phyloP scores from a whole-genome alignment of 495 filamentous ascomycete genomes.

The Penicillium ochrochloron region DNA sequence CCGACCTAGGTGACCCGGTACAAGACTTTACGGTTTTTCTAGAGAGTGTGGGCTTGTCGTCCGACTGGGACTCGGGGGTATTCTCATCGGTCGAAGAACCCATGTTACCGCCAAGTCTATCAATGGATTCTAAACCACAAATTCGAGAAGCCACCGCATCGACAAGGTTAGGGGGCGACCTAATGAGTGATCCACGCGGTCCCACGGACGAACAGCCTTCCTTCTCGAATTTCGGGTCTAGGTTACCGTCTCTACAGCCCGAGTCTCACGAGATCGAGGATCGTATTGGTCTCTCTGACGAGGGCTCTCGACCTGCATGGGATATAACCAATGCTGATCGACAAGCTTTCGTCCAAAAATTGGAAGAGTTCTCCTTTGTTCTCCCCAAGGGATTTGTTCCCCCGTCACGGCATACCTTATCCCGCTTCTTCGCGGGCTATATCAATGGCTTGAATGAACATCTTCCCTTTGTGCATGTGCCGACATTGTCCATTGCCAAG shows the following conservation, averaged over 20 bases:
- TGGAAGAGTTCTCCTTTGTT: constrained; percentile 68
- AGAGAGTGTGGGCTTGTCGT: constrained; percentile 55
- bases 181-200: constrained; percentile 44
- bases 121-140: constrained; percentile 45
- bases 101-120: constrained; percentile 41
- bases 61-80: constrained; percentile 55
- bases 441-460: constrained; percentile 55
- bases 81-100: constrained; percentile 54
- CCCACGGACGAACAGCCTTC: constrained; percentile 51
- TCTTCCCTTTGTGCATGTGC: constrained; percentile 55
- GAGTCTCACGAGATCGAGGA: constrained; percentile 64
- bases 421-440: constrained; percentile 54
- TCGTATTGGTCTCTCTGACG: constrained; percentile 49
- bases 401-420: constrained; percentile 51
- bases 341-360: constrained; percentile 61
- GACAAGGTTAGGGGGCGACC: constrained; percentile 42
- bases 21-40: constrained; percentile 57
- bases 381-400: constrained; percentile 70
- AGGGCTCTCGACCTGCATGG: constrained; percentile 58
- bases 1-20: constrained; percentile 53
- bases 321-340: constrained; percentile 69
- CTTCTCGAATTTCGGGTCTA: constrained; percentile 69
- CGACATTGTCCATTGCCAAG: constrained; percentile 52
- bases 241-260: constrained; percentile 69
- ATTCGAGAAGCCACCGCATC: constrained; percentile 35